phyloP scores from a whole-genome alignment of 2,329 filamentous ascomycete species.

The Fusarium hainanense region DNA sequence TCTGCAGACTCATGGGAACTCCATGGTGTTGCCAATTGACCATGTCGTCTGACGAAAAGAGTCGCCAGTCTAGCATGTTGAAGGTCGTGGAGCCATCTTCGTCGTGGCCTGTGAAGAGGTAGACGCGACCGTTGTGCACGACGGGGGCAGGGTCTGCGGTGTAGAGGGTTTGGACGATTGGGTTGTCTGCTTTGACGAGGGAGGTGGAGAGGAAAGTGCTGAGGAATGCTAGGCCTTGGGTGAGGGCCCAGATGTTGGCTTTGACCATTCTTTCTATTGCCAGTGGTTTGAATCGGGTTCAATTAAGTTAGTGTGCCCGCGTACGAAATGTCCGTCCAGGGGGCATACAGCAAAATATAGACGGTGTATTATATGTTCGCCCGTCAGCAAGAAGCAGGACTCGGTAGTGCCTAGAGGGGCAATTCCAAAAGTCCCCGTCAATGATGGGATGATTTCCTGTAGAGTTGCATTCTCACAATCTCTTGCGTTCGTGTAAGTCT shows the following conservation, averaged over 20 bases:
- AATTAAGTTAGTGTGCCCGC: not conserved
- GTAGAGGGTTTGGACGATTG: slow-evolving; percentile 43
- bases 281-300: rapidly evolving
- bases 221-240: not conserved
- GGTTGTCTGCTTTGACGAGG: slow-evolving; percentile 5
- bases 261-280: not conserved
- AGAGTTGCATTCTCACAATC: not conserved
- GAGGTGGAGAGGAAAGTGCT: not conserved
- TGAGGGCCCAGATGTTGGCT: not conserved
- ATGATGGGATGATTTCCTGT: not conserved
- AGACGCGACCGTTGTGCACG: slow-evolving; percentile 52
- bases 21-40: slow-evolving; percentile 51
- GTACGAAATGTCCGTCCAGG: not conserved
- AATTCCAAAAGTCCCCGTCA: rapidly evolving
- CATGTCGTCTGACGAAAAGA: slow-evolving; percentile 48
- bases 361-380: not conserved
- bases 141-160: slow-evolving; percentile 54
- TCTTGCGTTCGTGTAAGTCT: not conserved
- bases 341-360: not conserved
- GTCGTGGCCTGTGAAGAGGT: slow-evolving; percentile 52
- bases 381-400: not conserved
- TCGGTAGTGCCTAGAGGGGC: rapidly evolving
- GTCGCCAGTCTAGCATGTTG: slow-evolving; percentile 53
- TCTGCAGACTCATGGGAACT: slow-evolving; percentile 42
- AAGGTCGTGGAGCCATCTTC: slow-evolving; percentile 50